Percentiles rank a stretch among this genome's conserved stretches.
Evolutionary conservation across 2,329 filamentous ascomycete genomes (phyloP).

Genomic region (Curvularia spicifera): DNA sequence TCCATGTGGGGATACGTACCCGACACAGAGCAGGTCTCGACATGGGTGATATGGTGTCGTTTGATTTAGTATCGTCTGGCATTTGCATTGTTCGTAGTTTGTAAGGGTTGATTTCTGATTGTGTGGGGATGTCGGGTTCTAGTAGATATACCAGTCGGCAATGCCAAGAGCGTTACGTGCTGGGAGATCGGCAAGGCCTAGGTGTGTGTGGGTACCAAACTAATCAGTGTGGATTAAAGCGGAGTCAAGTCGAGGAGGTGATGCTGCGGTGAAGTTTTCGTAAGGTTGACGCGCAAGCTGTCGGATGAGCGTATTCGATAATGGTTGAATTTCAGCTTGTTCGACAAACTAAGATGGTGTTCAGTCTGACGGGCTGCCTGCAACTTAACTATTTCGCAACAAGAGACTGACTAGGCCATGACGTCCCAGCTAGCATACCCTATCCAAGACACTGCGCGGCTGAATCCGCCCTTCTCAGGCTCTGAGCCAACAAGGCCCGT

Average conservation of each 20-base stretch:
- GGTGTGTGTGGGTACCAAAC: slow-evolving; percentile 22
- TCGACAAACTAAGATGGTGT: not conserved
- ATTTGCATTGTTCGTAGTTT: slow-evolving; percentile 3
- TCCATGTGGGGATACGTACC: slow-evolving; percentile 22
- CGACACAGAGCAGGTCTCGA: slow-evolving; percentile 31
- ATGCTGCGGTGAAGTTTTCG: slow-evolving; percentile 17
- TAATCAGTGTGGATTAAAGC: slow-evolving; percentile 22
- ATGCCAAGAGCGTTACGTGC: slow-evolving; percentile 25
- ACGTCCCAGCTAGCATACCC: slow-evolving; percentile 26
- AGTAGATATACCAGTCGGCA: slow-evolving; percentile 18
- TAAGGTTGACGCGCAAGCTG: slow-evolving; percentile 23
- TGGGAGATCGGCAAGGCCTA: slow-evolving; percentile 23
- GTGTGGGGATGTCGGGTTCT: slow-evolving; percentile 23
- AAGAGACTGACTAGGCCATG: slow-evolving; percentile 29
- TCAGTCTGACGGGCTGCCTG: slow-evolving; percentile 1
- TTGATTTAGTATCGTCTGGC: slow-evolving; percentile 7
- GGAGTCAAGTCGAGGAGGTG: slow-evolving; percentile 22
- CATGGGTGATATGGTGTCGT: slow-evolving; percentile 25
- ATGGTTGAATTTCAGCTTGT: slow-evolving; percentile 3
- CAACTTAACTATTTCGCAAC: slow-evolving; percentile 20
- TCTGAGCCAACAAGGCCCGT: slow-evolving; percentile 16
- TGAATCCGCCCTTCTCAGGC: slow-evolving; percentile 26
- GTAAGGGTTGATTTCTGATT: slow-evolving; percentile 13
- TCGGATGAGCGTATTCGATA: slow-evolving; percentile 4
- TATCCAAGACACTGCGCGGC: slow-evolving; percentile 21